phyloP scores from a whole-genome alignment of 768 basidiomycete species.

The Calocybe indica region DNA sequence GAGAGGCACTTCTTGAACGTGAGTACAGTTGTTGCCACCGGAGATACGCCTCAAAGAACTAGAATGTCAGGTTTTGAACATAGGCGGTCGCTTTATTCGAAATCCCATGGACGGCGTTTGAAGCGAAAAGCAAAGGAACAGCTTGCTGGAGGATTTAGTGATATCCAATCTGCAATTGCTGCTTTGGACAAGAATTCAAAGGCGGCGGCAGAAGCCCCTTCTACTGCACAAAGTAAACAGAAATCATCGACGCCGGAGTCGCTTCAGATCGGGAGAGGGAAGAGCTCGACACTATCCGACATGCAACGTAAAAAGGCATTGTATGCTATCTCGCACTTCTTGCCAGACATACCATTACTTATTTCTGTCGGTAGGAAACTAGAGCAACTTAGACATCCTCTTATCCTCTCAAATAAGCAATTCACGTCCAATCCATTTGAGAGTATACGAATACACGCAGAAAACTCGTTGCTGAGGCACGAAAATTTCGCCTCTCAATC shows the following conservation, averaged over 20 bases:
- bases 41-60: neutral
- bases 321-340: slow-evolving; percentile 35
- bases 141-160: slow-evolving; percentile 42
- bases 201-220: slow-evolving; percentile 11
- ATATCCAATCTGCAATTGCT: slow-evolving; percentile 49
- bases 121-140: slow-evolving; percentile 67
- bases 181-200: slow-evolving; percentile 36
- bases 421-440: slow-evolving; percentile 69
- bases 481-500: slow-evolving; percentile 3
- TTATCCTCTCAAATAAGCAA: slow-evolving; percentile 59
- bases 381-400: slow-evolving; percentile 65
- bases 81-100: slow-evolving; percentile 54
- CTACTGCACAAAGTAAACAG: slow-evolving; percentile 9
- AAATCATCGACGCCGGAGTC: slow-evolving; percentile 23
- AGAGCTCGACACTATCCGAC: slow-evolving; percentile 48
- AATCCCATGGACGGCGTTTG: slow-evolving; percentile 62
- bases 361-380: slow-evolving; percentile 37
- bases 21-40: slow-evolving; percentile 6
- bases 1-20: slow-evolving; percentile 68
- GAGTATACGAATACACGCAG: slow-evolving; percentile 72
- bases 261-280: slow-evolving; percentile 66
- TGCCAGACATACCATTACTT: neutral
- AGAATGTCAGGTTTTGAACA: slow-evolving; percentile 27
- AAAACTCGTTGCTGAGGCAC: slow-evolving; percentile 68
- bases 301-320: slow-evolving; percentile 62